These are phyloP conservation scores for Erysimum cheiranthoides DNA, from an alignment of 345 rosid species.

Conservation along the genomic window DNA sequence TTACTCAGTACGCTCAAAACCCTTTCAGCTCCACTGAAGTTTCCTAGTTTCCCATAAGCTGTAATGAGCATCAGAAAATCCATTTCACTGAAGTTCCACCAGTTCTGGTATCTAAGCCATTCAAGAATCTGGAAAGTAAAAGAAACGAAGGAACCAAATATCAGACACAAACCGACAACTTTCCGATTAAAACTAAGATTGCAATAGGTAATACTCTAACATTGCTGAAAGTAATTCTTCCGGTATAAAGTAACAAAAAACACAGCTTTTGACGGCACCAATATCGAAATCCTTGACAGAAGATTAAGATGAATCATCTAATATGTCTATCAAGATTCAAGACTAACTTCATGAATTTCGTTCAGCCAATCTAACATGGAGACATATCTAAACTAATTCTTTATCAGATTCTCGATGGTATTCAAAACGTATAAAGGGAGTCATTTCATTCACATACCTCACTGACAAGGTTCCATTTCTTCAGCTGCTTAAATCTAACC, in stretches of 20 bases:
- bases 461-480: conserved; percentile 80
- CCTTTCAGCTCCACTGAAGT: conserved; percentile 86
- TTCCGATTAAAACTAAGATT: neutral
- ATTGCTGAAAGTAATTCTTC: conserved; percentile 6
- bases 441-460: conserved; percentile 62
- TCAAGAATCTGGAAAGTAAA: conserved; percentile 72
- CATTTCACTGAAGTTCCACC: conserved; percentile 96
- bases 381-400: neutral
- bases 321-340: conserved; percentile 19
- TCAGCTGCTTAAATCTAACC: conserved; percentile 91
- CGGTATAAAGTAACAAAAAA: conserved; percentile 8
- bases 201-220: conserved; percentile 1
- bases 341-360: neutral
- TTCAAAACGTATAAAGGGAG: conserved; percentile 1
- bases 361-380: neutral
- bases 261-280: conserved; percentile 2
- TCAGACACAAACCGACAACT: conserved; percentile 8
- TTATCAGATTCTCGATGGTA: neutral
- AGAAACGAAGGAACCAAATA: conserved; percentile 13
- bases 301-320: conserved; percentile 7
- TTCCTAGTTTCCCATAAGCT: conserved; percentile 89
- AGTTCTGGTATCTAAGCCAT: conserved; percentile 81
- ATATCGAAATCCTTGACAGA: neutral
- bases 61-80: conserved; percentile 85
- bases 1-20: conserved; percentile 68